Evolutionary conservation across 2,329 filamentous ascomycete genomes (phyloP).

Genomic region (Lithohypha guttulata): DNA sequence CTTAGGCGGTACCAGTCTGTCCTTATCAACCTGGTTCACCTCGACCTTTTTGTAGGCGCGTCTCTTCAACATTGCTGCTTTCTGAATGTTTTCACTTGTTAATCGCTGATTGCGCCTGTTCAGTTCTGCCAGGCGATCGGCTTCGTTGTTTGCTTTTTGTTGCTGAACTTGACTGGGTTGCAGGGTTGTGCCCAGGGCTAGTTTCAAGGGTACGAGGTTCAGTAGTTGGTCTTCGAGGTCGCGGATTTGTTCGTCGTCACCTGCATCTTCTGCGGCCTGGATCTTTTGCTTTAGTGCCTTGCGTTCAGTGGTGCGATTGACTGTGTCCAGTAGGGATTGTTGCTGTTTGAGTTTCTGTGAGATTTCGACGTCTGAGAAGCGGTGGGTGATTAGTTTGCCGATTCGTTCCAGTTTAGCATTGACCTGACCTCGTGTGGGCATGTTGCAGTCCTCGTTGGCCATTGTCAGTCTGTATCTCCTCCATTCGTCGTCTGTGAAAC

Average conservation of each 20-base stretch:
- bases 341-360: constrained; percentile 66
- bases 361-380: constrained; percentile 75
- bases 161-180: constrained; percentile 43
- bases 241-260: constrained; percentile 49
- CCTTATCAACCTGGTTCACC: constrained; percentile 23
- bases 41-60: constrained; percentile 44
- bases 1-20: constrained; percentile 5
- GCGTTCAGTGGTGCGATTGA: constrained; percentile 52
- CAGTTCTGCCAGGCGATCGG: constrained; percentile 70
- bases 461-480: constrained; percentile 69
- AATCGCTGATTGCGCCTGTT: constrained; percentile 75
- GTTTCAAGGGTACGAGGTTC: constrained; percentile 44
- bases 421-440: constrained; percentile 63
- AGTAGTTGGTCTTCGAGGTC: constrained; percentile 40
- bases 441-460: constrained; percentile 56
- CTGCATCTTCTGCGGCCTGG: constrained; percentile 53
- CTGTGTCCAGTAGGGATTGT: constrained; percentile 55
- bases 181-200: constrained; percentile 61
- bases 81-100: constrained; percentile 83
- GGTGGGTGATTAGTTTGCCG: constrained; percentile 64
- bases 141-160: constrained; percentile 50
- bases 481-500: constrained; percentile 77
- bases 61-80: constrained; percentile 75
- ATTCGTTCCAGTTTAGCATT: constrained; percentile 68
- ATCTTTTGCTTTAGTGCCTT: constrained; percentile 55